Conservation (phyloP, 257 asterid genomes). For the Solanum pimpinellifolium region DNA sequence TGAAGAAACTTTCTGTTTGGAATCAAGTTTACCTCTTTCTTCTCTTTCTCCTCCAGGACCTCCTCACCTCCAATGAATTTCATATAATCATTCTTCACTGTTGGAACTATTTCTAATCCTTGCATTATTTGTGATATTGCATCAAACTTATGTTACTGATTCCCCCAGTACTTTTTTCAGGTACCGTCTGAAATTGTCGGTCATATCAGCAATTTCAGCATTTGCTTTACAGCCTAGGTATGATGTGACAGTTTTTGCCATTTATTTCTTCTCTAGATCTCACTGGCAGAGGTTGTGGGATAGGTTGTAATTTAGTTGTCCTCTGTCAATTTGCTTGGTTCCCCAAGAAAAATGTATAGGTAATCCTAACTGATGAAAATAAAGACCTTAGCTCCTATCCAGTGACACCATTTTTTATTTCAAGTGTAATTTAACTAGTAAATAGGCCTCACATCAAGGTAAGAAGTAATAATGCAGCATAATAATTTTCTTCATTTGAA, state of each 20-base stretch:
- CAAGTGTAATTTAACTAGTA: not conserved
- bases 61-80: not conserved
- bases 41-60: not conserved
- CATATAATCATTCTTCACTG: not conserved
- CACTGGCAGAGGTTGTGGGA: not conserved
- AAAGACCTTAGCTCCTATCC: not conserved
- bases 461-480: not conserved
- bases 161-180: conserved; percentile 10
- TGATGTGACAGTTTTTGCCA: not conserved
- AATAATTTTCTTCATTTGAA: not conserved
- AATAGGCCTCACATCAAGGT: not conserved
- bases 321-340: not conserved
- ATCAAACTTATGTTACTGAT: not conserved
- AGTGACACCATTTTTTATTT: not conserved
- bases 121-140: not conserved
- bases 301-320: not conserved
- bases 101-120: not conserved
- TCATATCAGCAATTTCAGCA: conserved; percentile 46
- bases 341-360: not conserved
- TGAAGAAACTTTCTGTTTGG: not conserved
- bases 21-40: not conserved
- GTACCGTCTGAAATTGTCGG: conserved; percentile 54
- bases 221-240: conserved; percentile 54
- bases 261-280: not conserved
- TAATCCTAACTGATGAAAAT: not conserved